phyloP scores from a whole-genome alignment of 148 eudicot species.

The Rhododendron henanense region DNA sequence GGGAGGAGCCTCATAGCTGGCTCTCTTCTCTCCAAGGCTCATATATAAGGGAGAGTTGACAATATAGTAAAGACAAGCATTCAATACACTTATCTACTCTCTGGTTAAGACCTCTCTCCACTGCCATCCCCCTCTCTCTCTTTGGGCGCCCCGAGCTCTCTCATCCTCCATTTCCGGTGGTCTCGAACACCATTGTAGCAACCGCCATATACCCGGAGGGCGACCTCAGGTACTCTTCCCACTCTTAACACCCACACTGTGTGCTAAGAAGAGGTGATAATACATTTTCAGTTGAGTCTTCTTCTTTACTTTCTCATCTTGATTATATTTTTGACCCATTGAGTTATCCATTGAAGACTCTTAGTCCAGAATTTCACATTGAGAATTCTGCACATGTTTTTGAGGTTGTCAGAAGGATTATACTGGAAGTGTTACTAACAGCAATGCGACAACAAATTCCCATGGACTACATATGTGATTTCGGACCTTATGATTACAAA shows the following conservation, averaged over 20 bases:
- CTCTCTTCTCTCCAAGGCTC: too few relatives aligned
- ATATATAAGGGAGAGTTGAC: too few relatives aligned
- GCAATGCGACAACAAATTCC: background rate
- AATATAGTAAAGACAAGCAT: too few relatives aligned
- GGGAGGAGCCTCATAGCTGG: too few relatives aligned
- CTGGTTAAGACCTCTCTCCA: too few relatives aligned
- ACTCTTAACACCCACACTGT: background rate
- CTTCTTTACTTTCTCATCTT: background rate
- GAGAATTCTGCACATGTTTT: background rate
- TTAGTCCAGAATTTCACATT: background rate
- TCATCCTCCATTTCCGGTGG: too few relatives aligned
- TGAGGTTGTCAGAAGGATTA: background rate
- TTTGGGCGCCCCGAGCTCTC: too few relatives aligned
- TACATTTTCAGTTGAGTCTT: background rate
- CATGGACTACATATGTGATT: background rate
- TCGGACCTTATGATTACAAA: background rate
- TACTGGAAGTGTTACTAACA: background rate
- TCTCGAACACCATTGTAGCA: too few relatives aligned
- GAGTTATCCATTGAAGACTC: background rate
- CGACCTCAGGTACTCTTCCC: too few relatives aligned
- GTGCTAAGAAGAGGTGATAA: background rate
- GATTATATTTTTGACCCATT: background rate
- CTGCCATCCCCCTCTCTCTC: too few relatives aligned
- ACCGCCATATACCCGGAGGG: too few relatives aligned
- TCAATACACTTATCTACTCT: too few relatives aligned